Evolutionary conservation across 208 protist genomes (phyloP), one percentile per base, ranked within the genome.

Genomic region (Acanthamoeba royreba): DNA sequence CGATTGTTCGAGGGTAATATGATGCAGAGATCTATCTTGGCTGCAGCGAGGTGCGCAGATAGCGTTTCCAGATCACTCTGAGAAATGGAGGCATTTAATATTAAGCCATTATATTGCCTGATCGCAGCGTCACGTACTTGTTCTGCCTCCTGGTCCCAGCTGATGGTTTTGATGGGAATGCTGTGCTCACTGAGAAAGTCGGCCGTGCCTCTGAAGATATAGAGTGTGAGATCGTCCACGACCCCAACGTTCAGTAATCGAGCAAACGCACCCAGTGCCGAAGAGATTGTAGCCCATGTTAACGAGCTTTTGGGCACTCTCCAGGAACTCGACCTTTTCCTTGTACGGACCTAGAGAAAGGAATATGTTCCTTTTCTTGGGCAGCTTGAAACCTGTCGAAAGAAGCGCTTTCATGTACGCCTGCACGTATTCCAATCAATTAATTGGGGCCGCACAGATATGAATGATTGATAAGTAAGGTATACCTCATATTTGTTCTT

Each of bases 221-320:
- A 13, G 46, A 22, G 74, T 85, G 42, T 45, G 42, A 22, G 35
- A 19, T 79, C 13, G 40, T 79, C 13, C 33, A 19, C 19, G 40
- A 58, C 43, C 15, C 72, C 22, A 13, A 17, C 96, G 11, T 31
- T 53, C n/a, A 99, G 96, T 72, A 98, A 97, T 47, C 96, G 93
- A 13, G 97, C 96, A 2, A 98, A 99, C 42, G 97, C 96, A 31
- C 69, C 63, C 69, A 94, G 96, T 97, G 94, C 98, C 97, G 95
- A 98, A 99, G 38, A 99, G 92, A 38, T 96, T 96, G 91, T 96
- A 98, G 45, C 97, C 97, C 52, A 97, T 93, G 17, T 85, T 43
- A 3, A 93, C 47, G 15, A 98, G 95, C 66, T 94, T 88, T 5
- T 83, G 61, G 11, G 95, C 97, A 22, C 69, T 95, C 53, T 94